Base-by-base conservation (phyloP, 495 filamentous ascomycete species). In the Penicillium tannophilum region DNA sequence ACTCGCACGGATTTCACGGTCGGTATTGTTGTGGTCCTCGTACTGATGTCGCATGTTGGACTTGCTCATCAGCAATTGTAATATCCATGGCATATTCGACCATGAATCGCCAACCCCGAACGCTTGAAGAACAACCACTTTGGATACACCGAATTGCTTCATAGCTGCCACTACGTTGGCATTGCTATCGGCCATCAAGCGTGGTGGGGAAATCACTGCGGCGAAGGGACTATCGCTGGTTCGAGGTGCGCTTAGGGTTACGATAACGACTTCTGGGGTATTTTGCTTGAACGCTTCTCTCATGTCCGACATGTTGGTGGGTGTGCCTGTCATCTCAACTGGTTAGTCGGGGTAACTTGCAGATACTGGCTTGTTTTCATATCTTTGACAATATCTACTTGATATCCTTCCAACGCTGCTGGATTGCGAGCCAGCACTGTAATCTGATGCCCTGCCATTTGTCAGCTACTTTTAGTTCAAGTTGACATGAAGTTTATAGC, bases 61-160 rank as follows among this genome's bases (percentile, higher is more conserved):
- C 64, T 70, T 75, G 58, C 64, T 63, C 73, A 80, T 74, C 47
- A 80, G 66, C 36, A 67, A 58, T 33, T 68, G 74, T 48, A 71
- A 51, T 48, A 74, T 28, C 54, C 68, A 81, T 44, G 68, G 66
- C 66, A 81, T 73, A 52, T 73, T 76, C 17, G 54, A 59, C 78
- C 78, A 81, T 35, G 78, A 81, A 33, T 73, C 71, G 39, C 76
- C 78, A 36, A 76, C 76, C 30, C 76, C 76, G 61, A 75, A 73
- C 14, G 78, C 76, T 49, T 77, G 76, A 63, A 78, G 67, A 19
- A 81, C 66, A 31, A 81, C 72, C n/a, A 75, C 54, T 44, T 75
- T 76, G 60, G 51, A 52, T 17, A 76, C 64, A 12, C 71, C 69
- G 36, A 67, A 71, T 45, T 78, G 61, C 56, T 75, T 68, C 65